phyloP scores from a whole-genome alignment of 1,284 basidiomycete species.

The Leccinum fuscescens region DNA sequence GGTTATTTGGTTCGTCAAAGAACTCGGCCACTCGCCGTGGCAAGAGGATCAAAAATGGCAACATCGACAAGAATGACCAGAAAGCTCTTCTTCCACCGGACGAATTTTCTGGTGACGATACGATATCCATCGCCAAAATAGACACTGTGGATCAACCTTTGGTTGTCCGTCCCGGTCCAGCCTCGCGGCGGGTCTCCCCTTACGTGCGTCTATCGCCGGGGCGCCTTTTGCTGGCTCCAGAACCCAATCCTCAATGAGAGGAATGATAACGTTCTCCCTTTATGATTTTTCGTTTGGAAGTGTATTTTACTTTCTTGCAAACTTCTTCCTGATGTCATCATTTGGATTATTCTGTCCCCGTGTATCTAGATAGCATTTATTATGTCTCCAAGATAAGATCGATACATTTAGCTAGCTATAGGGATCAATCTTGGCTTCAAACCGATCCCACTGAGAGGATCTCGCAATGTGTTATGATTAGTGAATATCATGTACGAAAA shows the following conservation, averaged over 20 bases:
- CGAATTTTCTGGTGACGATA: constrained; percentile 7
- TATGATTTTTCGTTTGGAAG: not conserved
- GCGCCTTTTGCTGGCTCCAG: constrained; percentile 21
- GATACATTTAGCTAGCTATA: not conserved
- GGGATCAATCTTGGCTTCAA: not conserved
- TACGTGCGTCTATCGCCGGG: constrained; percentile 18
- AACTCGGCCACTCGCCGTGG: constrained; percentile 7
- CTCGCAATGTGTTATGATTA: not conserved
- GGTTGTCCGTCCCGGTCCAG: not conserved
- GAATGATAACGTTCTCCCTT: not conserved
- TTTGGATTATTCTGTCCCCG: not conserved
- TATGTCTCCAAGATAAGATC: constrained; percentile 2
- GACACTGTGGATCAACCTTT: constrained; percentile 20
- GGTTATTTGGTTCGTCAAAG: not conserved
- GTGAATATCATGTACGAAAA: not conserved
- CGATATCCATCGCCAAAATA: not conserved
- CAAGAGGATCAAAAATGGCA: constrained; percentile 11
- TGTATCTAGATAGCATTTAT: constrained; percentile 4
- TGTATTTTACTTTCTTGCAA: not conserved
- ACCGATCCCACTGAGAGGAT: not conserved
- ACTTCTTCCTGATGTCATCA: not conserved
- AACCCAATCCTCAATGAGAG: constrained; percentile 6
- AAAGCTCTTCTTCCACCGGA: constrained; percentile 27
- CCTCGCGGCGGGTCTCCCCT: constrained; percentile 18
- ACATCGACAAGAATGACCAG: constrained; percentile 1